Evolutionary conservation across 345 rosid species (phyloP), one percentile per base, ranked within the genome.

Genomic region (Durio zibethinus): DNA sequence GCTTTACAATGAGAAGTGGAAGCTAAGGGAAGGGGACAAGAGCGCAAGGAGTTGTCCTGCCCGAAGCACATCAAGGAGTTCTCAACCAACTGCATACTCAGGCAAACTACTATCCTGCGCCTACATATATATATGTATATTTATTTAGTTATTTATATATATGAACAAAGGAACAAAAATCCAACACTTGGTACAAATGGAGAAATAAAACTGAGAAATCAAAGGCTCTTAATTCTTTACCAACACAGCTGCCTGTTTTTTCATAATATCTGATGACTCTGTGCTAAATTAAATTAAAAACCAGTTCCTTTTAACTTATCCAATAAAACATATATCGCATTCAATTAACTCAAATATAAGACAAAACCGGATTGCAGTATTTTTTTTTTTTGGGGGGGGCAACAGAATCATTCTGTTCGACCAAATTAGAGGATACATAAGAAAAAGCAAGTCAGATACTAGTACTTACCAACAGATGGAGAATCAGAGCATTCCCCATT

Each of bases 401-500:
- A 59, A 14, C 14, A 38, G 2, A 21, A 7, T 12, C 11, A 12
- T n/a, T 23, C 6, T 57, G 36, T 38, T 2, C n/a, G 16, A 57
- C 23, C 66, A 40, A 40, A 38, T 59, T 25, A 15, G 42, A 50
- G 59, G 42, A 48, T 18, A 14, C 21, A 43, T 25, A 48, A 70
- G 40, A 23, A n/a, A 74, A 23, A 14, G 42, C 42, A 21, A 7
- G 14, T 60, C 59, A 0, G 18, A 45, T 12, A 20, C 27, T 25
- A 77, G 27, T 61, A 75, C 90, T 87, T 80, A 92, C 99, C 99
- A 47, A 94, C 95, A 48, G 88, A 59, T 47, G 89, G 90, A 75
- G 97, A 87, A 72, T 94, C 97, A 21, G 99, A 94, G 78, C 82
- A 89, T 72, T 92, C 95, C 4, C 88, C 97, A 54, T 94, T 97